Evolutionary conservation across 208 protist species (phyloP).

Genomic region (Trypanosoma scelopori): DNA sequence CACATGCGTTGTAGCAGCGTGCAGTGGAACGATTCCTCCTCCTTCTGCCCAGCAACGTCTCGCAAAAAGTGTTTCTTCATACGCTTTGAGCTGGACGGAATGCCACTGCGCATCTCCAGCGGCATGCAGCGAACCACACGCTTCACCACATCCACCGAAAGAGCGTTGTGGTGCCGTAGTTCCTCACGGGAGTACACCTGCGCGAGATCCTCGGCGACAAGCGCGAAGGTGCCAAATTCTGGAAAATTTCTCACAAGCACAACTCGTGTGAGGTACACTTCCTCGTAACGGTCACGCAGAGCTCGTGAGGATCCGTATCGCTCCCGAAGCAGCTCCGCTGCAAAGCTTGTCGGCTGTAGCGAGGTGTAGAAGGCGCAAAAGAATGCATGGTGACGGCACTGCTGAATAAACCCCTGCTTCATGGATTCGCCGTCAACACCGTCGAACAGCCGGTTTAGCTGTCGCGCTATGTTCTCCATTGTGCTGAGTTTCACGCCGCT

Average conservation of each 20-base stretch:
- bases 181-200: conserved; percentile 76
- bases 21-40: conserved; percentile 76
- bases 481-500: conserved; percentile 53
- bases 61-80: conserved; percentile 87
- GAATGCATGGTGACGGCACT: conserved; percentile 89
- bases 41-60: conserved; percentile 48
- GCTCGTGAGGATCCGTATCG: conserved; percentile 62
- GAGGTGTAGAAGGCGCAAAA: conserved; percentile 85
- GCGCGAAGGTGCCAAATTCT: conserved; percentile 68
- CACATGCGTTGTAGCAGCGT: conserved; percentile 82
- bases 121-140: conserved; percentile 57
- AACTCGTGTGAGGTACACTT: conserved; percentile 84
- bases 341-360: conserved; percentile 46
- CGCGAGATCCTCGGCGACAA: conserved; percentile 80
- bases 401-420: conserved; percentile 77
- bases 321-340: conserved; percentile 59
- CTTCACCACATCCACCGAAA: conserved; percentile 64
- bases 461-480: conserved; percentile 35
- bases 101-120: conserved; percentile 68
- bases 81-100: conserved; percentile 53
- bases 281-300: conserved; percentile 79
- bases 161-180: conserved; percentile 75
- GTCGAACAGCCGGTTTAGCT: conserved; percentile 51
- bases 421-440: conserved; percentile 51
- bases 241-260: conserved; percentile 76